Evolutionary conservation across 164 flowering plant genomes (phyloP), one percentile per base, ranked within the genome.

Genomic region (Annona squamosa): DNA sequence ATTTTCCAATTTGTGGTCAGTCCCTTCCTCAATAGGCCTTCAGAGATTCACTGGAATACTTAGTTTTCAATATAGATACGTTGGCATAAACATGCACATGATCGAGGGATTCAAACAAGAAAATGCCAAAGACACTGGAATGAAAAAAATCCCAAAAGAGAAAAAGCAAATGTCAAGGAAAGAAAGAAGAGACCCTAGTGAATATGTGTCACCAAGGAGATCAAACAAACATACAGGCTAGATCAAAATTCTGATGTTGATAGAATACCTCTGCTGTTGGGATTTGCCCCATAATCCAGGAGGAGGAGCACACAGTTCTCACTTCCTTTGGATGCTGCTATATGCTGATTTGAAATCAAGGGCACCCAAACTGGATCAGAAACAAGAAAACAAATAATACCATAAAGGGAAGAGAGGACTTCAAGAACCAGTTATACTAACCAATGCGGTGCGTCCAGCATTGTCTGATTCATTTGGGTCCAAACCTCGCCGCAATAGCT

Each of bases 381-480:
- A 26, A 72, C 64, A 65, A 45, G 59, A 44, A 18, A 64, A 71
- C 42, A 75, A 16, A 37, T 68, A 5, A 44, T 3, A 18, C 6
- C 10, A n/a, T 37, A 12, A 43, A 1, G 46, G 5, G 64, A 63
- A 46, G 64, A 61, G 3, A 10, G 44, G 44, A 4, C 42, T 2
- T 61, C 59, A 59, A 43, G 2, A 4, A 57, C 5, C 18, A 48
- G 19, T 66, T 43, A 61, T 6, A 76, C 87, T 12, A 52, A 95
- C 99, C 86, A 93, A 78, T 72, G 98, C 83, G 45, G 94, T 87
- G 74, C 91, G 88, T 48, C 92, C 97, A 81, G 68, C 86, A 79
- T 82, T 85, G 80, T 93, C 98, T 0, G 90, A 81, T 81, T 95
- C 98, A 78, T 93, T 95, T 64, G 97, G 89, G 80, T 95, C 97